A percentile compares a stretch with the other conserved stretches of the same genome.
Conservation (phyloP, 176 grass and related monocot species). For the Chrysopogon serrulatus region DNA sequence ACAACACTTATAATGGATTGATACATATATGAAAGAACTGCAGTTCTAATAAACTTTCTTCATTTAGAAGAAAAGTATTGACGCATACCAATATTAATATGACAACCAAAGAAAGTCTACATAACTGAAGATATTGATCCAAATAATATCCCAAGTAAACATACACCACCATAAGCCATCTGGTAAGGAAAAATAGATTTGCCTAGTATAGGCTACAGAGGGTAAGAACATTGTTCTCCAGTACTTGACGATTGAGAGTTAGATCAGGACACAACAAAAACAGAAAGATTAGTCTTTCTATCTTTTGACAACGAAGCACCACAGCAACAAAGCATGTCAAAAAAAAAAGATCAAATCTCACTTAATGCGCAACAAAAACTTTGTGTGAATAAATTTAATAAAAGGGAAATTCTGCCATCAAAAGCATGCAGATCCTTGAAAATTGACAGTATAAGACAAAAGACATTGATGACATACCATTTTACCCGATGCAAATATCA, state of each 20-base stretch:
- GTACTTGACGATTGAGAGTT: not conserved
- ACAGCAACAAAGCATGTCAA: not conserved
- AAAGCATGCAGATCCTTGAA: not conserved
- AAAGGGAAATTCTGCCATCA: not conserved
- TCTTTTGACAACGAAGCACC: not conserved
- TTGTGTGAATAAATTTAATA: not conserved
- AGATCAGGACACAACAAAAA: not conserved
- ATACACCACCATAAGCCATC: not conserved
- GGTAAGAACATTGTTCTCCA: not conserved
- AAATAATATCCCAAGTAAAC: constrained; percentile 1
- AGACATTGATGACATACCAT: constrained; percentile 54
- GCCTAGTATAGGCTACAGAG: not conserved
- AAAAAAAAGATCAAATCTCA: not conserved
- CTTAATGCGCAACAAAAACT: not conserved
- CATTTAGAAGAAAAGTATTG: not conserved
- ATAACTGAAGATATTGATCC: not conserved
- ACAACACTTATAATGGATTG: not conserved
- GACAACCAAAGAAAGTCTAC: not conserved
- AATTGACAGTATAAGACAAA: not conserved
- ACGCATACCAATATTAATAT: not conserved
- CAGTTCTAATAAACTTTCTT: not conserved
- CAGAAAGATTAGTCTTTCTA: not conserved
- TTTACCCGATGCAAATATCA: constrained; percentile 99
- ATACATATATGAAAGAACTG: not conserved
- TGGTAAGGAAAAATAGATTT: not conserved